Conservation (phyloP, 495 filamentous ascomycete species). For the Annulohypoxylon bovei region DNA sequence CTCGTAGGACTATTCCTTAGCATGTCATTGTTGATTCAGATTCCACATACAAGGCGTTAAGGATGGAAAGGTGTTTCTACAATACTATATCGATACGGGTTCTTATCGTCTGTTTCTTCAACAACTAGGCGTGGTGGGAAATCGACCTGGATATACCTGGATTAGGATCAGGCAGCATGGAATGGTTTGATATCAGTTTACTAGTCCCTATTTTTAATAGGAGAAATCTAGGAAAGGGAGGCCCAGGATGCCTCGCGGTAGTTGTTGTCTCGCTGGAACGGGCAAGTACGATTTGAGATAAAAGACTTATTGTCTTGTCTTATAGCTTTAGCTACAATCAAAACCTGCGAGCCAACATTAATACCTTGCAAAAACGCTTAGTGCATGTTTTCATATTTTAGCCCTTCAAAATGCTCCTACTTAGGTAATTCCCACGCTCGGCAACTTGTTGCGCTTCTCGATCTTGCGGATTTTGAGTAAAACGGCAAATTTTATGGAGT, state of each 20-base stretch:
- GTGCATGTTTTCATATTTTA: not conserved
- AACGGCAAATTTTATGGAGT: not conserved
- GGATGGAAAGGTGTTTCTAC: constrained; percentile 24
- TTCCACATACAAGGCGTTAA: constrained; percentile 36
- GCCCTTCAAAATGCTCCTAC: too few species aligned
- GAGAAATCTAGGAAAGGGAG: constrained; percentile 12
- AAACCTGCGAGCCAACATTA: constrained; percentile 20
- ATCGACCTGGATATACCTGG: constrained; percentile 36
- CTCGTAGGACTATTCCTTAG: constrained; percentile 32
- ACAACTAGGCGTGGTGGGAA: constrained; percentile 27
- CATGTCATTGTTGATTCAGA: constrained; percentile 29
- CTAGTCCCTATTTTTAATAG: not conserved
- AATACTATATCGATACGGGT: constrained; percentile 27
- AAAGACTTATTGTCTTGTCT: constrained; percentile 8
- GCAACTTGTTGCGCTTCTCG: not conserved
- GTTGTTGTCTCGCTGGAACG: constrained; percentile 31
- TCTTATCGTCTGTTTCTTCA: constrained; percentile 36
- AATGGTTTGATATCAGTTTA: constrained; percentile 38
- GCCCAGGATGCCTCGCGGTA: constrained; percentile 4
- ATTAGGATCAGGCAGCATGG: constrained; percentile 28
- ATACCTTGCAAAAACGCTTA: constrained; percentile 17
- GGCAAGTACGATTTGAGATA: constrained; percentile 10
- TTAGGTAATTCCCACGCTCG: too few species aligned
- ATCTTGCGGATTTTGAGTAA: not conserved
- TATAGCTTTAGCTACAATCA: constrained; percentile 12